Evolutionary conservation across 2,329 filamentous ascomycete genomes (phyloP), one percentile per base, ranked within the genome.

Genomic region (Aspergillus fructus): DNA sequence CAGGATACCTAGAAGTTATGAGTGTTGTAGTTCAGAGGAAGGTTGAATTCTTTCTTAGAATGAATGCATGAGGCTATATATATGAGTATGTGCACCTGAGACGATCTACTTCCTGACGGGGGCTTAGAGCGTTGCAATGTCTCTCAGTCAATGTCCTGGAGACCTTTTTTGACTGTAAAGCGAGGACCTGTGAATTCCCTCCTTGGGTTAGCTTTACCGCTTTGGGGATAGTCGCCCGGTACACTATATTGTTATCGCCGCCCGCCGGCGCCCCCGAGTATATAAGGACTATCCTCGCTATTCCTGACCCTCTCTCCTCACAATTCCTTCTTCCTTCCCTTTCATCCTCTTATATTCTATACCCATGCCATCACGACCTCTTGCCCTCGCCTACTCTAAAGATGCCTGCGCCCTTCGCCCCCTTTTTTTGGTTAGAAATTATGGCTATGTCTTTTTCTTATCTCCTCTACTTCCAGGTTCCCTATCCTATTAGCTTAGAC

Each of bases 111-210:
- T n/a, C n/a, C n/a, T n/a, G n/a, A n/a, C n/a, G n/a, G n/a, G n/a
- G n/a, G n/a, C n/a, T n/a, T n/a, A n/a, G n/a, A n/a, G n/a, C n/a
- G n/a, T n/a, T n/a, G n/a, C n/a, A n/a, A n/a, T n/a, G n/a, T n/a
- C n/a, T n/a, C n/a, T n/a, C n/a, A n/a, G n/a, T n/a, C n/a, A n/a
- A n/a, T n/a, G n/a, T n/a, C n/a, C n/a, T n/a, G n/a, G n/a, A n/a
- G n/a, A n/a, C n/a, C n/a, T n/a, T n/a, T n/a, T n/a, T n/a, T n/a
- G n/a, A n/a, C 19, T 19, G 50, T 51, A 53, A 53, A 47, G 30
- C 51, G 42, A 53, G 51, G 51, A 53, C 42, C 51, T 53, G 50
- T 53, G 37, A 55, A 55, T 49, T 55, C 53, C 53, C 53, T 41
- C n/a, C 30, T 55, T 15, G 5, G 45, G 45, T 55, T 55, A 55